These are phyloP conservation scores for Pseudogymnoascus sp. DNA, from an alignment of 2,329 filamentous ascomycete species.

Conservation along the genomic window DNA sequence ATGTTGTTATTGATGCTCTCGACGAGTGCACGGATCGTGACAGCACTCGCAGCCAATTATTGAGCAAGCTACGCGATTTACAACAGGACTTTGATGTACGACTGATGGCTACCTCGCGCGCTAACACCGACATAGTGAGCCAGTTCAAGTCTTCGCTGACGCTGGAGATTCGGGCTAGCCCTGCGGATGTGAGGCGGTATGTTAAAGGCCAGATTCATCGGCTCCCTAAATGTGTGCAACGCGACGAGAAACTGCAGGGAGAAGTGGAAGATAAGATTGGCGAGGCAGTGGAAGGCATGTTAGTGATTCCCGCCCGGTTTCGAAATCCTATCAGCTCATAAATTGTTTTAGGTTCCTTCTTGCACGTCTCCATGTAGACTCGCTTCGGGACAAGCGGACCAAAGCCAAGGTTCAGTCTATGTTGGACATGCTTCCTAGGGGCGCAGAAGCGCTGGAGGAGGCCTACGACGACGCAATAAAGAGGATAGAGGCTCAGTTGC, in stretches of 20 bases:
- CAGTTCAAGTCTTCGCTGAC: conserved; percentile 31
- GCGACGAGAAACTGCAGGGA: background rate
- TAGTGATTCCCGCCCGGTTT: background rate
- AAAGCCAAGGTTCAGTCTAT: background rate
- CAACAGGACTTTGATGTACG: background rate
- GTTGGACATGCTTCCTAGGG: background rate
- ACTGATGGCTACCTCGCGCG: background rate
- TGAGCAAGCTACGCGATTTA: background rate
- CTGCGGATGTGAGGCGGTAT: background rate
- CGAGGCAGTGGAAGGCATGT: conserved; percentile 1
- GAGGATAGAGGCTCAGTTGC: background rate
- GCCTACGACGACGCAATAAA: background rate
- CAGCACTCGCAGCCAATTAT: background rate
- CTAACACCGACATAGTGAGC: conserved; percentile 49
- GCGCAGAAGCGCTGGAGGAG: background rate
- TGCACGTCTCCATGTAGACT: background rate
- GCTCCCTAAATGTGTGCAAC: background rate
- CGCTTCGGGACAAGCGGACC: background rate
- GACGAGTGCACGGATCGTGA: conserved; percentile 14
- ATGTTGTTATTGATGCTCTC: conserved; percentile 18
- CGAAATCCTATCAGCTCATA: background rate
- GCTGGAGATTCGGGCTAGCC: background rate
- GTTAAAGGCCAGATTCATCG: background rate
- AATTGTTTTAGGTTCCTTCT: background rate
- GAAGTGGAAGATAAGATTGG: background rate